Evolutionary conservation across 1,139 yeast genomes (phyloP), one percentile per base, ranked within the genome.

Genomic region (Martiniozyma asiatica): DNA sequence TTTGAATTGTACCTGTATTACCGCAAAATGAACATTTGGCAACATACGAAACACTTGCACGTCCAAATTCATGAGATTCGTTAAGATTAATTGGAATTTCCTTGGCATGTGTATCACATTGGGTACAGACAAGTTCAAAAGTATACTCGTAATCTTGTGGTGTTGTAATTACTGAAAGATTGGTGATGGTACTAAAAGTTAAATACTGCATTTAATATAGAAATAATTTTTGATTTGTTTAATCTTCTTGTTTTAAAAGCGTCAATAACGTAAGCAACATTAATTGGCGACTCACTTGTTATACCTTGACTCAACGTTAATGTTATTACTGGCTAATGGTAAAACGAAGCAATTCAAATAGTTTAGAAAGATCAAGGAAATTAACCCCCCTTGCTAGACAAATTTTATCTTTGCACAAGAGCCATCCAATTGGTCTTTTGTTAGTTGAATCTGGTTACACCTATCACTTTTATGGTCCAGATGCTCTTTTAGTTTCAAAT

Each of bases 371-470:
- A n/a, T n/a, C n/a, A n/a, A n/a, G n/a, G n/a, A 7, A 35, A 31
- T 51, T 73, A 30, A 87, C 94, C 0, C 95, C 96, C 0, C 56
- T 85, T 29, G 96, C 85, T 42, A 66, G 66, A 36, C 97, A 87
- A 49, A 73, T 75, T 35, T 56, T 73, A 15, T 74, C 71, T 4
- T 56, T 89, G 30, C 84, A 84, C 44, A 45, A 53, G 4, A 50
- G 55, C 2, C 59, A 87, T 47, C 50, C 53, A 29, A 94, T 82
- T 39, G 79, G 81, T 27, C 44, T 89, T 2, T 58, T 89, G 6
- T 73, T 89, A 0, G 65, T 89, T 15, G 92, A 89, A 48, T 92
- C 81, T 7, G 98, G 98, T 0, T 89, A 89, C 55, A 84, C 84
- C 52, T 89, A 74, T 56, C 80, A 80, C 47, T 74, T 85, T 36